Conservation (phyloP, 306 rosid genomes). For the Ammopiptanthus mongolicus region DNA sequence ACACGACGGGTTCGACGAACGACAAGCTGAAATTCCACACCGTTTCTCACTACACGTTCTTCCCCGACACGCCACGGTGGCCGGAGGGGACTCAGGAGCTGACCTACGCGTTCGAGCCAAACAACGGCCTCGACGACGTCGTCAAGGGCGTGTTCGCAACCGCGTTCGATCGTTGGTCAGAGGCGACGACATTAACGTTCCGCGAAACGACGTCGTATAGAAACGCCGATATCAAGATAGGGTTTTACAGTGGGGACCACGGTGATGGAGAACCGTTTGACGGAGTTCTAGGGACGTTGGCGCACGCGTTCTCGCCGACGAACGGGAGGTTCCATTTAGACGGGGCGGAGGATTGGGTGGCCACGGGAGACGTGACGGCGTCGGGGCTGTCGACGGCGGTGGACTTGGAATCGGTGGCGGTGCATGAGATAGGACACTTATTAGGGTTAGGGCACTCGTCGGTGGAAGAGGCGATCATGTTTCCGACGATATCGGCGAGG, state of each 20-base stretch:
- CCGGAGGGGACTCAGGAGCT: conserved; percentile 42
- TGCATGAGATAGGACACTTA: conserved; percentile 88
- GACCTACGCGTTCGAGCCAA: conserved; percentile 57
- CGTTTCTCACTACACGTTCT: conserved; percentile 60
- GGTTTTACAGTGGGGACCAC: conserved; percentile 66
- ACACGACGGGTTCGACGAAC: not conserved
- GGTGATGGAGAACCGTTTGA: conserved; percentile 92
- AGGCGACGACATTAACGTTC: conserved; percentile 58
- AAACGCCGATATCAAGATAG: conserved; percentile 52
- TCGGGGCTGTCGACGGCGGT: conserved; percentile 43
- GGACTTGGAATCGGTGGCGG: conserved; percentile 83
- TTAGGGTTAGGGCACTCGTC: conserved; percentile 86
- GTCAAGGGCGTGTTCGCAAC: conserved; percentile 43
- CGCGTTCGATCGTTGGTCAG: conserved; percentile 69
- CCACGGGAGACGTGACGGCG: conserved; percentile 45
- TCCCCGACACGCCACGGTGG: conserved; percentile 63
- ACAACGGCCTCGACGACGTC: conserved; percentile 25
- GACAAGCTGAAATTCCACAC: conserved; percentile 39
- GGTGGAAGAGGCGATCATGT: conserved; percentile 71
- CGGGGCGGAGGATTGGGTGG: conserved; percentile 65
- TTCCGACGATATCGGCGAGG: conserved; percentile 56
- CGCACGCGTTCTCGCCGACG: conserved; percentile 87
- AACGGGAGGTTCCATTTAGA: conserved; percentile 74
- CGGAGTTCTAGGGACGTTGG: conserved; percentile 70
- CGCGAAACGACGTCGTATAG: conserved; percentile 16